Conservation (phyloP, 2,329 filamentous ascomycete genomes). For the Verticillium longisporum region DNA sequence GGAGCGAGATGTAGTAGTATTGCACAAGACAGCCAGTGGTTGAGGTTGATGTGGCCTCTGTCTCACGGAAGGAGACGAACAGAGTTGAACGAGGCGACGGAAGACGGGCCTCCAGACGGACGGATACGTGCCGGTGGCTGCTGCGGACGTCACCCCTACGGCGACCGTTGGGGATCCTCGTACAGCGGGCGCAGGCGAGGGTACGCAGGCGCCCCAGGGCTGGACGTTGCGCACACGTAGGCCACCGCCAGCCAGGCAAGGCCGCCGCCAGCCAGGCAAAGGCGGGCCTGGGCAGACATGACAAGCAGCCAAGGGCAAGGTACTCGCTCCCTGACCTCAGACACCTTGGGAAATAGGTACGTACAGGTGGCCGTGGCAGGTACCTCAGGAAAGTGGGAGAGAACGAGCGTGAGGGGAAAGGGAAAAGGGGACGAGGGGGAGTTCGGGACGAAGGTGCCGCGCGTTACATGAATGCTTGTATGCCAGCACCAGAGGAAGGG, state of each 20-base stretch:
- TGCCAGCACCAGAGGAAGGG: not conserved
- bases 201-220: slow-evolving; percentile 13
- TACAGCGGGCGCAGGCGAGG: slow-evolving; percentile 1
- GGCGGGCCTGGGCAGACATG: slow-evolving; percentile 4
- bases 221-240: not conserved
- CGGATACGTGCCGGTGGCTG: slow-evolving; percentile 4
- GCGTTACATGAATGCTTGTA: not conserved
- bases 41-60: slow-evolving; percentile 1
- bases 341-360: no score
- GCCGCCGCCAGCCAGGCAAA: not conserved
- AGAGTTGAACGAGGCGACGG: slow-evolving; percentile 2
- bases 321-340: no score
- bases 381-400: no score
- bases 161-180: slow-evolving; percentile 5
- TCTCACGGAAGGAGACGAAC: not conserved
- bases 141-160: slow-evolving; percentile 12
- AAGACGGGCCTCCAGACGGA: slow-evolving; percentile 5
- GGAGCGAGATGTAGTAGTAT: not conserved
- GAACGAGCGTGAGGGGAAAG: slow-evolving; percentile 1
- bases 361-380: no score
- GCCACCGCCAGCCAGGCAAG: no score
- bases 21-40: not conserved
- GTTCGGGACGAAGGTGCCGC: not conserved
- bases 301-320: not conserved
- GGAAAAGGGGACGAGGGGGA: not conserved